Evolutionary conservation across 2,329 filamentous ascomycete species (phyloP).

Genomic region (Ilyonectria mors-panacis): DNA sequence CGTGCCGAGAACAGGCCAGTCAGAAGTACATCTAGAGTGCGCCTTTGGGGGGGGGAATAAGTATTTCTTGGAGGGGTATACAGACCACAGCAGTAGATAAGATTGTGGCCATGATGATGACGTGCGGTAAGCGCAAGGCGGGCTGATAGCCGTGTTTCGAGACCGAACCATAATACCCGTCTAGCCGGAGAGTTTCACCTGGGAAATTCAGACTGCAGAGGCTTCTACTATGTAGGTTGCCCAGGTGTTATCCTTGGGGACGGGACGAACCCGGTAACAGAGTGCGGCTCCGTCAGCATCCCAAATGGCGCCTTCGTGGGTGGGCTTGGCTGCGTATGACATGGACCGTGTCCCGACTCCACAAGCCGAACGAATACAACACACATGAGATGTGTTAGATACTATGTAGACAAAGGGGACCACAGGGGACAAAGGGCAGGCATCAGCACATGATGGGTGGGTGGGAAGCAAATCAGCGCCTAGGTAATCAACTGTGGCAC

Average conservation of each 20-base stretch:
- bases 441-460: neutral
- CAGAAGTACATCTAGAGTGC: conserved; percentile 7
- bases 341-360: conserved; percentile 26
- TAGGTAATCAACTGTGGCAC: neutral
- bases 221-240: neutral
- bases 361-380: conserved; percentile 23
- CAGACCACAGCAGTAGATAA: neutral
- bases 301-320: conserved; percentile 33
- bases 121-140: conserved; percentile 5
- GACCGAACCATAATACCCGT: conserved; percentile 2
- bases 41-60: neutral
- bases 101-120: neutral
- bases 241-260: conserved; percentile 8
- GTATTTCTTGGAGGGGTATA: neutral
- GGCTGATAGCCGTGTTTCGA: conserved; percentile 4
- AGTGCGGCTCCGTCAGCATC: conserved; percentile 37
- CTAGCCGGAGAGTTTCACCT: conserved; percentile 17
- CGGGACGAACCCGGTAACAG: conserved; percentile 24
- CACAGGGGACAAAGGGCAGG: neutral
- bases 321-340: conserved; percentile 24
- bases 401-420: neutral
- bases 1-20: conserved; percentile 23
- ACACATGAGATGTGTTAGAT: conserved; percentile 4
- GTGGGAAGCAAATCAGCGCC: conserved; percentile 7
- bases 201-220: conserved; percentile 18